phyloP scores from a whole-genome alignment of 2,329 filamentous ascomycete genomes.

The Colletotrichum zoysiae region DNA sequence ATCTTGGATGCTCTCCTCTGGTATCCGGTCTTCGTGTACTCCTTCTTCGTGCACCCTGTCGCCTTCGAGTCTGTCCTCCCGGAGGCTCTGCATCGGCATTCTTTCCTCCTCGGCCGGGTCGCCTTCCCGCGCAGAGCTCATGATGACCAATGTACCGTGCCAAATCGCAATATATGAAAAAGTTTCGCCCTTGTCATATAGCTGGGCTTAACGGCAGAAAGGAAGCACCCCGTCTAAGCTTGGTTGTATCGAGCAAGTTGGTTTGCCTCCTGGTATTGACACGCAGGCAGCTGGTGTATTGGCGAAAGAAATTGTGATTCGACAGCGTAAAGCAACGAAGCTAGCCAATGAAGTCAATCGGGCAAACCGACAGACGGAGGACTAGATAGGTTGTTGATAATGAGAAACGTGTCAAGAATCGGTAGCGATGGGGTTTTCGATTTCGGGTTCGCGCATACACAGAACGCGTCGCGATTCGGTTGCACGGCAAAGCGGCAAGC shows the following conservation, averaged over 20 bases:
- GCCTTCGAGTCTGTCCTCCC: conserved; percentile 11
- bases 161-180: not conserved
- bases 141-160: not conserved
- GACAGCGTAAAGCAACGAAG: not conserved
- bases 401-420: not conserved
- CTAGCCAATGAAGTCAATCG: not conserved
- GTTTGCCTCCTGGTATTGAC: not conserved
- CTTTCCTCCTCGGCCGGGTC: conserved; percentile 33
- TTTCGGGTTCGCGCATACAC: conserved; percentile 30
- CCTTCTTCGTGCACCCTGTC: conserved; percentile 5
- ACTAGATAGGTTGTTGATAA: not conserved
- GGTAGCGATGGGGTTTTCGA: not conserved
- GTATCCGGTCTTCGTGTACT: conserved; percentile 4
- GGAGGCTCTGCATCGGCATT: conserved; percentile 24
- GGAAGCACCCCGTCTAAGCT: not conserved
- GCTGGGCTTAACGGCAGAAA: not conserved
- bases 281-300: not conserved
- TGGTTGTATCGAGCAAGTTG: not conserved
- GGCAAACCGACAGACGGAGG: not conserved
- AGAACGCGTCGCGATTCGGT: conserved; percentile 29
- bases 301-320: not conserved
- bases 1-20: conserved; percentile 9
- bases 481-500: conserved; percentile 22
- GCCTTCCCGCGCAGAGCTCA: conserved; percentile 33
- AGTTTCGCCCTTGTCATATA: not conserved